Base-by-base conservation (phyloP, 2,329 filamentous ascomycete species). In the Lanzia echinophila region DNA sequence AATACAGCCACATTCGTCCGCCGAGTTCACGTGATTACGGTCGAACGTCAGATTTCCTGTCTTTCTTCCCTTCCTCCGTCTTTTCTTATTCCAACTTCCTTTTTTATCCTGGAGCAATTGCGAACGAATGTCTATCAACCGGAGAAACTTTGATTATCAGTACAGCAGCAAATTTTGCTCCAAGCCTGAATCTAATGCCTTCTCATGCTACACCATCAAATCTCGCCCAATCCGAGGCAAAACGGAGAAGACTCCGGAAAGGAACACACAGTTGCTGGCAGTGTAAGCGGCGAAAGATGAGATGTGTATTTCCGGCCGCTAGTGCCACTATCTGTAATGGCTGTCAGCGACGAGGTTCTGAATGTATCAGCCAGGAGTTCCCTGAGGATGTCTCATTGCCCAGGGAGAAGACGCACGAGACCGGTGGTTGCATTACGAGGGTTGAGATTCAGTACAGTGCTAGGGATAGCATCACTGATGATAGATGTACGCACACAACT, bases 231-330 rank as follows among this genome's bases (percentile, higher is more conserved):
- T 12, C 24, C 20, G 43, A 28, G 43, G 43, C 20, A 31, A 45
- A 45, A 33, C 20, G 43, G 24, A 45, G 20, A 13, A 45, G 17
- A 12, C 8, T 45, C 7, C 22, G 65, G 15, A 81, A 79, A 50
- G 79, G 79, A 15, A 82, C 79, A 0, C 70, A 67, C 20, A 80
- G 77, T 53, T 82, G 79, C 63, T 81, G 78, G 78, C 77, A 80
- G 59, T 82, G 79, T 71, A 45, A 31, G 54, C 71, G 75, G 46
- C 72, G 77, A 20, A 82, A 82, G 66, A 71, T 75, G 5, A 69
- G 71, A 2, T 82, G 79, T 61, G 71, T 69, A 13, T 75, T 77
- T 53, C 62, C 67, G 7, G 60, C 68, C 3, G 61, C 69, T 2
- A 59, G 66, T 3, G 70, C 73, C 5, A 53, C 65, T 3, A 59